Conservation (phyloP, 768 basidiomycete species). For the Nidularia pulvinata region DNA sequence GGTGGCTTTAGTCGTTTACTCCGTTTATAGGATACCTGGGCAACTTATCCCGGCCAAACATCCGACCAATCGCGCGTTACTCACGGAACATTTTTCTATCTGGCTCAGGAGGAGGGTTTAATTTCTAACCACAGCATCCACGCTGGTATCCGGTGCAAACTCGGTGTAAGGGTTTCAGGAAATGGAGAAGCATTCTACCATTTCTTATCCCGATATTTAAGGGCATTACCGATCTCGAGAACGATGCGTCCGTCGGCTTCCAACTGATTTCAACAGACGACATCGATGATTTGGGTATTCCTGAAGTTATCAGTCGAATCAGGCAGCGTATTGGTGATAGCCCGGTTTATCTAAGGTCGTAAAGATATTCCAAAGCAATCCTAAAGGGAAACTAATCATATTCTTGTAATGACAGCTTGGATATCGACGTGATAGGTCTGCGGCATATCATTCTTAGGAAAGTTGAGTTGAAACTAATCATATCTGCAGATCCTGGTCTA, state of each 20-base stretch:
- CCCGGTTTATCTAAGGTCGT: constrained; percentile 78
- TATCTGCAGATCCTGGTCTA: constrained; percentile 59
- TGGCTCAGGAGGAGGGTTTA: constrained; percentile 78
- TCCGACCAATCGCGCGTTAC: constrained; percentile 69
- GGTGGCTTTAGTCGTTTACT: constrained; percentile 10
- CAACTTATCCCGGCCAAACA: constrained; percentile 52
- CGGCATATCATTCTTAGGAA: neutral
- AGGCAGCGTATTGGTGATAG: constrained; percentile 68
- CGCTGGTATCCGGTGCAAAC: constrained; percentile 83
- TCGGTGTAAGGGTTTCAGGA: constrained; percentile 30
- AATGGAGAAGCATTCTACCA: too few relatives aligned
- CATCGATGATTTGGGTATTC: constrained; percentile 77
- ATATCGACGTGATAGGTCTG: constrained; percentile 82
- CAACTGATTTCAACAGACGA: constrained; percentile 80
- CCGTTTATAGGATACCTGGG: constrained; percentile 64
- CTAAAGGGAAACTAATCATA: too few relatives aligned
- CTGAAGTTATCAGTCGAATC: constrained; percentile 71
- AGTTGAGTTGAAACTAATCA: neutral
- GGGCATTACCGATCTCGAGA: constrained; percentile 61
- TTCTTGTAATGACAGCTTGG: constrained; percentile 41
- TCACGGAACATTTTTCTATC: constrained; percentile 86
- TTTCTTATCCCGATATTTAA: constrained; percentile 14
- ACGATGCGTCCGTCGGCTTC: constrained; percentile 77
- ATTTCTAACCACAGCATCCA: constrained; percentile 81
- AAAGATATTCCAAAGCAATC: constrained; percentile 6